Conservation (phyloP, 176 grass and related monocot genomes). For the Oryza officinalis region DNA sequence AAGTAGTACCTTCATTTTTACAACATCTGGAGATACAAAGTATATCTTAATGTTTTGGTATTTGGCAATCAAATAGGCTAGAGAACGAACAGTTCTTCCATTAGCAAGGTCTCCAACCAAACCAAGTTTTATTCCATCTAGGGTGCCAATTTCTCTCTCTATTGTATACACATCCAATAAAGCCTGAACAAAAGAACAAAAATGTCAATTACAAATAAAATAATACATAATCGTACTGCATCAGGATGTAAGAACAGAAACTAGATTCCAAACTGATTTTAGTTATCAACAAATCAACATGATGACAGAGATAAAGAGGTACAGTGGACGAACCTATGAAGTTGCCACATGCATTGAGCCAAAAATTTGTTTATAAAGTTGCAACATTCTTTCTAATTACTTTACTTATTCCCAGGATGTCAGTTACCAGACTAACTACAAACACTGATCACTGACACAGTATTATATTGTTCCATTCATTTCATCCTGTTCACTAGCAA, state of each 20-base stretch:
- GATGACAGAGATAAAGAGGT: background rate
- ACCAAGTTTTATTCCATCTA: conserved; percentile 87
- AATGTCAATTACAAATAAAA: conserved; percentile 23
- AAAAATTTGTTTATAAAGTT: background rate
- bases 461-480: background rate
- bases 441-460: background rate
- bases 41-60: conserved; percentile 84
- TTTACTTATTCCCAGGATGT: background rate
- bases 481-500: background rate
- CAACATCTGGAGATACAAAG: conserved; percentile 81
- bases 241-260: background rate
- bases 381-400: background rate
- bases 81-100: conserved; percentile 81
- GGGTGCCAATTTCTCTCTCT: conserved; percentile 84
- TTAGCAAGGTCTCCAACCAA: conserved; percentile 96
- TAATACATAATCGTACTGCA: conserved; percentile 3
- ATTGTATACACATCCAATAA: conserved; percentile 92
- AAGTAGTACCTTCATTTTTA: conserved; percentile 89
- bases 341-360: background rate
- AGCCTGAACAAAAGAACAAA: conserved; percentile 58
- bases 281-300: conserved; percentile 23
- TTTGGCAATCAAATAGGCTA: conserved; percentile 83
- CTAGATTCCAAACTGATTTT: background rate
- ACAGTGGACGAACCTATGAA: background rate
- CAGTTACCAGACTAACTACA: conserved; percentile 2